Conservation (phyloP, 2,329 filamentous ascomycete species). For the Apiospora kogelbergensis region DNA sequence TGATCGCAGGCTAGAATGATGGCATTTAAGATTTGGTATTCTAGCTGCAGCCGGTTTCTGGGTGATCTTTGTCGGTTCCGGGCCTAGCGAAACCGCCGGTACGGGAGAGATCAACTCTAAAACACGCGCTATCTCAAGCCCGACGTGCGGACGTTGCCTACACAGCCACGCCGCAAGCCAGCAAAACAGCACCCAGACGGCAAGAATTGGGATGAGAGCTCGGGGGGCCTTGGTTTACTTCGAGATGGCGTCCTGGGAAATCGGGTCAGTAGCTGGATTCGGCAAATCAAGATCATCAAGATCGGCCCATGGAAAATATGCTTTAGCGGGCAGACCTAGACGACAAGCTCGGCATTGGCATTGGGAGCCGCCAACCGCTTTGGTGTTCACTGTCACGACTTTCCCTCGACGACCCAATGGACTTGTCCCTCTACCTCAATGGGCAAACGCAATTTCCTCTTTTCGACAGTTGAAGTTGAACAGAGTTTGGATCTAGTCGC, state of each 20-base stretch:
- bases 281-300: not conserved
- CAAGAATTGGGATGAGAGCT: not conserved
- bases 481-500: not conserved
- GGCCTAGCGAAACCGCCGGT: not conserved
- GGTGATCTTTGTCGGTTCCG: not conserved
- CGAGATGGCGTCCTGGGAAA: not conserved
- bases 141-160: not conserved
- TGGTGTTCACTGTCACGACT: not conserved
- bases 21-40: not conserved
- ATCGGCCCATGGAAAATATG: not conserved
- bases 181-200: not conserved
- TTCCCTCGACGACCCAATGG: not conserved
- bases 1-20: not conserved
- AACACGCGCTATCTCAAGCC: not conserved
- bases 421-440: not conserved
- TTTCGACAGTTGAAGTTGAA: not conserved
- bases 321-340: not conserved
- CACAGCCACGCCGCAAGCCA: not conserved
- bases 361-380: not conserved
- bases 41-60: not conserved
- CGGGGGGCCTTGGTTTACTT: not conserved
- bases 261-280: not conserved
- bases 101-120: slow-evolving; percentile 4
- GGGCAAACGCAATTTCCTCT: not conserved
- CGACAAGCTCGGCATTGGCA: not conserved